These are phyloP conservation scores for Excoecaria cochinchinensis DNA, from an alignment of 345 rosid genomes.

Conservation along the genomic window DNA sequence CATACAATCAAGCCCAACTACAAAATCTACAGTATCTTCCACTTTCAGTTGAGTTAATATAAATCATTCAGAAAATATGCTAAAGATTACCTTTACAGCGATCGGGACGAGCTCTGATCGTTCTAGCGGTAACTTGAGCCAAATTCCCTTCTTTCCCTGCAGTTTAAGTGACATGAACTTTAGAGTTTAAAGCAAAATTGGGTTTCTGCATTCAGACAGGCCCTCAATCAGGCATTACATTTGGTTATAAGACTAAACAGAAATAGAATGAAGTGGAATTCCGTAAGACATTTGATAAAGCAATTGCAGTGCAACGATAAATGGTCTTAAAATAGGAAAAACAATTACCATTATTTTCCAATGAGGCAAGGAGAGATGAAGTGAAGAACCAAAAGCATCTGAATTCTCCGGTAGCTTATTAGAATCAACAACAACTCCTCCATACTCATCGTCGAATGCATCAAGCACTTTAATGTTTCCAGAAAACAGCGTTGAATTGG, in stretches of 20 bases:
- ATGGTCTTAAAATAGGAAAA: not conserved
- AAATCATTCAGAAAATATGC: not conserved
- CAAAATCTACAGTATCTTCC: no score
- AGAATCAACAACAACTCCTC: slow-evolving; percentile 77
- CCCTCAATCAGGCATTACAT: not conserved
- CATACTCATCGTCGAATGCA: slow-evolving; percentile 72
- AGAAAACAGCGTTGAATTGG: slow-evolving; percentile 33
- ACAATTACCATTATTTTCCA: slow-evolving; percentile 66
- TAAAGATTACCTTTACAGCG: slow-evolving; percentile 61
- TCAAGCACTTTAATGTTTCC: slow-evolving; percentile 46
- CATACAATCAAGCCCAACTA: not conserved
- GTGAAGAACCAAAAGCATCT: slow-evolving; percentile 46
- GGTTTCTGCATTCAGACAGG: not conserved
- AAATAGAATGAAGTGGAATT: not conserved
- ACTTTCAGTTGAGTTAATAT: no score
- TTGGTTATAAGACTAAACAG: not conserved
- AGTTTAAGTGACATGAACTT: slow-evolving; percentile 5
- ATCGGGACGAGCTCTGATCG: slow-evolving; percentile 77
- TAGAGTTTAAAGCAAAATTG: not conserved
- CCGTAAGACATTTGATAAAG: not conserved
- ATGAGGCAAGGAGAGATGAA: slow-evolving; percentile 52
- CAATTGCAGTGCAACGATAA: not conserved
- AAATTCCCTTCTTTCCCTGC: slow-evolving; percentile 84
- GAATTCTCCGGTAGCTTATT: slow-evolving; percentile 53
- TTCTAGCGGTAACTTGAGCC: slow-evolving; percentile 76